phyloP scores from a whole-genome alignment of 306 rosid species.

The Prunus kanzakura region DNA sequence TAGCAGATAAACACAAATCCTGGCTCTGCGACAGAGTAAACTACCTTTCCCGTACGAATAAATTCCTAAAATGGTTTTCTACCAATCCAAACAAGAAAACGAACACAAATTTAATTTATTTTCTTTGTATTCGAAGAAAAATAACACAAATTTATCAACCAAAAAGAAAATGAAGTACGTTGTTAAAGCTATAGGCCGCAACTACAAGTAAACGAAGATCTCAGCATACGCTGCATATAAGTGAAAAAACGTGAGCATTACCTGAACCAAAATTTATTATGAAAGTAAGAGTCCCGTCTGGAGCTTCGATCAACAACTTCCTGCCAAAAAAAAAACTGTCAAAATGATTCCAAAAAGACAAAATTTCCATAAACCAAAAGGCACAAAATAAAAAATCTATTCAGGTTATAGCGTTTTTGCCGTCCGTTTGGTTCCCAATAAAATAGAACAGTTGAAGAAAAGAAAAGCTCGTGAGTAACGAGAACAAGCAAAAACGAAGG shows the following conservation, averaged over 20 bases:
- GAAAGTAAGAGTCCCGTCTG: not conserved
- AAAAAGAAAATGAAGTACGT: not conserved
- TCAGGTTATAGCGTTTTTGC: not conserved
- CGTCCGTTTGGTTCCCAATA: conserved; percentile 8
- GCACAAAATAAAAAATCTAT: not conserved
- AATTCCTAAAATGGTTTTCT: not conserved
- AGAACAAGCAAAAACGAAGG: not conserved
- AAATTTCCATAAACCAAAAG: not conserved
- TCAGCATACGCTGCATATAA: not conserved
- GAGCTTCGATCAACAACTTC: conserved; percentile 12
- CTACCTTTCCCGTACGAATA: not conserved
- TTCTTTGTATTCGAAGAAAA: not conserved
- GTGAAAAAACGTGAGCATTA: not conserved
- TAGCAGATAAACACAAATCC: not conserved
- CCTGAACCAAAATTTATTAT: conserved; percentile 7
- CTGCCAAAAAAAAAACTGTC: not conserved
- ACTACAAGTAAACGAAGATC: not conserved
- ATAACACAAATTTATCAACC: not conserved
- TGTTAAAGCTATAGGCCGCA: not conserved
- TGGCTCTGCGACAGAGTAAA: not conserved
- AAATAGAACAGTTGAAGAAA: conserved; percentile 1
- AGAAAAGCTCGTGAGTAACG: not conserved
- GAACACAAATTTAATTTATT: not conserved
- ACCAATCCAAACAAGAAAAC: not conserved
- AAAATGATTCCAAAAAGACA: conserved; percentile 2